phyloP scores from a whole-genome alignment of 176 grass and related monocot genomes.

The Rhynchospora tenuis region DNA sequence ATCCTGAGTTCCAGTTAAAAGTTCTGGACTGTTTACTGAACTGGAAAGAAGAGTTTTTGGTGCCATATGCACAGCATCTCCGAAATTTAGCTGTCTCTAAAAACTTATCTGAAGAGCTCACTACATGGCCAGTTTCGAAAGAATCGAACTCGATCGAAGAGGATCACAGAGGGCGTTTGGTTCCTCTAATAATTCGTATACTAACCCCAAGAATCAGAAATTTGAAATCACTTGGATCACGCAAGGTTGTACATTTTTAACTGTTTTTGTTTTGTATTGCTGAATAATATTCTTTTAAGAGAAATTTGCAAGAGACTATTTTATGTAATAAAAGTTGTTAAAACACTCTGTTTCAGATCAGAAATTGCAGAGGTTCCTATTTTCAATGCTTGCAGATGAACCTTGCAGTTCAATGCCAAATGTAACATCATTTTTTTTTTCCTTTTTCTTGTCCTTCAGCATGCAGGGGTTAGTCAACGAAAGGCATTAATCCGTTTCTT shows the following conservation, averaged over 20 bases:
- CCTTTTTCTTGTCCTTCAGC: conserved; percentile 43
- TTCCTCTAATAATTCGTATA: conserved; percentile 75
- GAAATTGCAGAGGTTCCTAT: not conserved
- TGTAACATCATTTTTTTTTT: conserved; percentile 22
- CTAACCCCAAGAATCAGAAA: conserved; percentile 83
- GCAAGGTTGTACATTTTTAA: conserved; percentile 60
- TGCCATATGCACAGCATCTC: conserved; percentile 53
- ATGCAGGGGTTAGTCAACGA: conserved; percentile 64
- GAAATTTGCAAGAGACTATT: not conserved
- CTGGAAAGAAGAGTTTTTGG: conserved; percentile 76
- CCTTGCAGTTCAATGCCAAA: conserved; percentile 7
- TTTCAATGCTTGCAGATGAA: not conserved
- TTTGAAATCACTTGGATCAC: conserved; percentile 74
- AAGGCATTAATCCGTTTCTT: conserved; percentile 89
- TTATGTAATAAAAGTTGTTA: not conserved
- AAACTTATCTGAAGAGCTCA: conserved; percentile 80
- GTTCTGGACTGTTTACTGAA: conserved; percentile 83
- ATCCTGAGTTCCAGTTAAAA: conserved; percentile 74
- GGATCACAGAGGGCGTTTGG: conserved; percentile 54
- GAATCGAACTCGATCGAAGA: conserved; percentile 60
- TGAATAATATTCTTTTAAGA: not conserved
- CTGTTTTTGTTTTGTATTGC: conserved; percentile 7
- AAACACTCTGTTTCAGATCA: not conserved
- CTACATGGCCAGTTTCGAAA: conserved; percentile 81
- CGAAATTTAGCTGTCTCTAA: conserved; percentile 64